A percentile compares a stretch with the other conserved stretches of the same genome.
Conservation (phyloP, 2,329 filamentous ascomycete species). For the Sporothrix humicola region DNA sequence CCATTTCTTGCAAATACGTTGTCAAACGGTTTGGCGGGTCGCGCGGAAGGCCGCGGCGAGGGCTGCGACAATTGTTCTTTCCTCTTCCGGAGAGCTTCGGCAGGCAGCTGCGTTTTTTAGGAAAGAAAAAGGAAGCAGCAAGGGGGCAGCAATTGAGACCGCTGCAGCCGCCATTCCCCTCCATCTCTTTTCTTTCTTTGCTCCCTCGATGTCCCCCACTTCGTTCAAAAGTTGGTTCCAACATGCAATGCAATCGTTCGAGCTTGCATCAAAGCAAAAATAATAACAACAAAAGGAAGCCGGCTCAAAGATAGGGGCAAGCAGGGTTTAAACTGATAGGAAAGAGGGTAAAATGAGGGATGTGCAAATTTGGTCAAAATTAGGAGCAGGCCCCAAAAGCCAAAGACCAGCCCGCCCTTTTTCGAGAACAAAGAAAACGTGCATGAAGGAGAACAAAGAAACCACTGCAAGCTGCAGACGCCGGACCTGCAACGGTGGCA, state of each 20-base stretch:
- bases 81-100: not conserved
- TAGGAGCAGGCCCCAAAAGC: not conserved
- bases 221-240: not conserved
- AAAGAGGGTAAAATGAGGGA: not conserved
- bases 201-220: not conserved
- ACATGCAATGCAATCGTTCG: not conserved
- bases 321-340: not conserved
- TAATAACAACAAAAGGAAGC: not conserved
- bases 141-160: not conserved
- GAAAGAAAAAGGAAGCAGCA: constrained; percentile 6
- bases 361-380: constrained; percentile 8
- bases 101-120: not conserved
- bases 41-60: not conserved
- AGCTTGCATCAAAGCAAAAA: constrained; percentile 1
- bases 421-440: constrained; percentile 16
- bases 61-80: not conserved
- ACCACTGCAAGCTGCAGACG: constrained; percentile 5
- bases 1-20: not conserved
- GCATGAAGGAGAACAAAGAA: constrained; percentile 29
- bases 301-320: not conserved
- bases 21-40: not conserved
- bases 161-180: not conserved
- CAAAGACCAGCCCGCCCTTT: no score
- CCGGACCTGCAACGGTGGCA: constrained; percentile 18
- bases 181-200: not conserved